Percentiles rank a stretch among this genome's conserved stretches.
Evolutionary conservation across 2,329 filamentous ascomycete genomes (phyloP).

Genomic region (Aureobasidium pullulans): DNA sequence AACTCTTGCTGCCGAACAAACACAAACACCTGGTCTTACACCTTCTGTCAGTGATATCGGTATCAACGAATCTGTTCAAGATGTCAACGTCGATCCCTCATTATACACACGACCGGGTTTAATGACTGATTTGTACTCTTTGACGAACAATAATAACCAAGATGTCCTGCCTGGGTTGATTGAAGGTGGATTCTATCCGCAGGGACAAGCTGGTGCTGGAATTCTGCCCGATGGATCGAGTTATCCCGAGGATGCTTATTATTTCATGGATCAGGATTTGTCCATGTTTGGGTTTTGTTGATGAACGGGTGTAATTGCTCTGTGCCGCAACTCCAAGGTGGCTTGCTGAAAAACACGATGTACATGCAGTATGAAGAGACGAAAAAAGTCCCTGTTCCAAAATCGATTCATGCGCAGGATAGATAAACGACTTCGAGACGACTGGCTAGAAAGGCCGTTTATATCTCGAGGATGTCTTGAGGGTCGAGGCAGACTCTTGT

Average conservation of each 20-base stretch:
- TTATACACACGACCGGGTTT: neutral
- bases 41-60: neutral
- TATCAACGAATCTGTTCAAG: neutral
- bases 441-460: no score
- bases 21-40: neutral
- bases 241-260: slow-evolving; percentile 8
- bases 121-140: neutral
- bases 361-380: no score
- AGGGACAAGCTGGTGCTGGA: neutral
- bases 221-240: neutral
- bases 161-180: neutral
- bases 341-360: no score
- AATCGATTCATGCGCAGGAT: no score
- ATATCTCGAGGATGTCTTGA: no score
- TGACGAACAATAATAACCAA: neutral
- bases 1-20: neutral
- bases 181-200: neutral
- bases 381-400: no score
- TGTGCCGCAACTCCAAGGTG: no score
- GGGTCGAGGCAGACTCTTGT: no score
- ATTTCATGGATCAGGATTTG: slow-evolving; percentile 14
- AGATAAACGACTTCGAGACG: no score
- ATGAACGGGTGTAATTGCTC: neutral
- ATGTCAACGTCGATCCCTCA: neutral
- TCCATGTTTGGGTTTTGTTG: slow-evolving; percentile 14